A percentile compares a stretch with the other conserved stretches of the same genome.
These are phyloP conservation scores for Geranium rotundifolium DNA, from an alignment of 345 rosid genomes.

Conservation along the genomic window DNA sequence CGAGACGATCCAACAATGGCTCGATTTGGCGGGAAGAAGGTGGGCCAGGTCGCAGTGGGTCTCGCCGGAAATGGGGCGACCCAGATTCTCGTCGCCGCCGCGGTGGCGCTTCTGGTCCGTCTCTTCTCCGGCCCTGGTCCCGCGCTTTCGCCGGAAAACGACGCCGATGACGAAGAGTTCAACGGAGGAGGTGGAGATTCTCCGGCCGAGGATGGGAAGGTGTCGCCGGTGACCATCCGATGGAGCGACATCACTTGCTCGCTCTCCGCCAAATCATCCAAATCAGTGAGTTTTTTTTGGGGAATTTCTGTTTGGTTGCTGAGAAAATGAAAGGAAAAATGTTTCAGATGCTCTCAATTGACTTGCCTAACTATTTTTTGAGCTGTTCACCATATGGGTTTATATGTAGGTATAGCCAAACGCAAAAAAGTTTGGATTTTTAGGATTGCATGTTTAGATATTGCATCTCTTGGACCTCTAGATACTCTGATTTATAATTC, in stretches of 20 bases:
- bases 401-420: too few species aligned
- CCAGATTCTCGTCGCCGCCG: slow-evolving; percentile 56
- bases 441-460: too few species aligned
- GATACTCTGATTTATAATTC: background rate
- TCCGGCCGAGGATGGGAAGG: slow-evolving; percentile 24
- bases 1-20: slow-evolving; percentile 20
- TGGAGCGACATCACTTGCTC: slow-evolving; percentile 86
- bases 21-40: slow-evolving; percentile 60
- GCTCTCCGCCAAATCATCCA: slow-evolving; percentile 60
- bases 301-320: slow-evolving; percentile 6
- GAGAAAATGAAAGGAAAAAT: slow-evolving; percentile 4
- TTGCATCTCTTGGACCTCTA: background rate
- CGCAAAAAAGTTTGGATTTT: too few species aligned
- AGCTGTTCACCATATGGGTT: background rate
- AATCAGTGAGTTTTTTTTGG: slow-evolving; percentile 41
- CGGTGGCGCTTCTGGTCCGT: slow-evolving; percentile 68
- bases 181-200: slow-evolving; percentile 17
- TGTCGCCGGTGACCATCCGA: slow-evolving; percentile 64
- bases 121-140: slow-evolving; percentile 76
- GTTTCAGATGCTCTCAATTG: background rate
- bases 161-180: slow-evolving; percentile 6
- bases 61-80: slow-evolving; percentile 67
- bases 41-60: slow-evolving; percentile 34
- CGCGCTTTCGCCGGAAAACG: slow-evolving; percentile 44
- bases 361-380: background rate